These are phyloP conservation scores for Aquilaria agallochum DNA, from an alignment of 441 rosid genomes.

Conservation along the genomic window DNA sequence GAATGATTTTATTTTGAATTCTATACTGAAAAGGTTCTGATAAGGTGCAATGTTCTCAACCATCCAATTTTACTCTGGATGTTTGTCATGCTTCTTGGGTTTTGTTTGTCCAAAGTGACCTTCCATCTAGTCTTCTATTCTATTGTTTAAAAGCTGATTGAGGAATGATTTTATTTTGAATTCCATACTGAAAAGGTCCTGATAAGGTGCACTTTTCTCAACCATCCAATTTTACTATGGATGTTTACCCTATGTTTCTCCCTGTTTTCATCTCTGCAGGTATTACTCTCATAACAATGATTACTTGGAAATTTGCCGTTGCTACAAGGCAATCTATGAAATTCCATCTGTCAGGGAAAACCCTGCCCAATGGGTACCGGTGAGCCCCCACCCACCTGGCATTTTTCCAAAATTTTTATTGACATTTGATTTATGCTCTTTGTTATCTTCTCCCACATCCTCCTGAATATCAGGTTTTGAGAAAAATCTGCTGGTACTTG, in stretches of 20 bases:
- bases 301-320: constrained; percentile 90
- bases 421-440: too few species aligned
- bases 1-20: not conserved
- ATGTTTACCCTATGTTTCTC: not conserved
- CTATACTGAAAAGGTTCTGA: not conserved
- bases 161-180: not conserved
- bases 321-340: constrained; percentile 94
- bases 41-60: not conserved
- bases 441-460: too few species aligned
- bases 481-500: constrained; percentile 94
- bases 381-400: constrained; percentile 17
- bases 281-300: constrained; percentile 83
- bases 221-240: not conserved
- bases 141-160: not conserved
- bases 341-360: constrained; percentile 80
- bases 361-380: constrained; percentile 79
- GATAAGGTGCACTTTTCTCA: not conserved
- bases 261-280: constrained; percentile 35
- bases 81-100: too few species aligned
- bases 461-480: constrained; percentile 45
- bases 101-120: too few species aligned
- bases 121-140: too few species aligned
- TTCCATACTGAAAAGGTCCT: not conserved
- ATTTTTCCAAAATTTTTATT: too few species aligned
- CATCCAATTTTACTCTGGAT: not conserved